Conservation (phyloP, 305 asterid genomes). For the Euphrasia arctica region DNA sequence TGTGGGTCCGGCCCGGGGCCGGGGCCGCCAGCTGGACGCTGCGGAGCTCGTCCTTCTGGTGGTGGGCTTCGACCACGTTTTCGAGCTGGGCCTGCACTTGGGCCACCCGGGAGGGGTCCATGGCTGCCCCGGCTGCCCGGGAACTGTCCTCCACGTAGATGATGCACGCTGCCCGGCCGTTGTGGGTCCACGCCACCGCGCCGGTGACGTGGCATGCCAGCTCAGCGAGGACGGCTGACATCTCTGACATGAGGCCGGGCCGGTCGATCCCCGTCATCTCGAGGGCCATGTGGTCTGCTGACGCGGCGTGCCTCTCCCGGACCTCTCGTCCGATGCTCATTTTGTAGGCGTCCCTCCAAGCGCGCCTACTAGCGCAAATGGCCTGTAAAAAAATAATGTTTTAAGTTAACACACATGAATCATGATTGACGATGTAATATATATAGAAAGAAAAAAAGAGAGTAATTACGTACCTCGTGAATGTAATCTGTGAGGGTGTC, state of each 20-base stretch:
- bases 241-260: conserved; percentile 88
- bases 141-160: conserved; percentile 52
- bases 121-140: conserved; percentile 31
- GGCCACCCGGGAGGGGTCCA: conserved; percentile 53
- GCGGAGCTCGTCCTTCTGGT: conserved; percentile 46
- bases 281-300: conserved; percentile 51
- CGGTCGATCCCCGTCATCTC: conserved; percentile 85
- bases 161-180: conserved; percentile 66
- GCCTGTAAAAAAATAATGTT: conserved; percentile 34
- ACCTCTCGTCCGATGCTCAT: conserved; percentile 26
- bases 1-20: conserved; percentile 50
- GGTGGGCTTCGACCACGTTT: conserved; percentile 80
- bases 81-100: conserved; percentile 68
- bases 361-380: conserved; percentile 51
- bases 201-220: conserved; percentile 72
- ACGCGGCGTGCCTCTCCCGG: conserved; percentile 34
- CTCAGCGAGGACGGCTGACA: conserved; percentile 70
- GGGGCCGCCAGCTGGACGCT: conserved; percentile 60
- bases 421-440: background rate
- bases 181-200: conserved; percentile 92
- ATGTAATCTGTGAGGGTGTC: conserved; percentile 52
- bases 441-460: background rate
- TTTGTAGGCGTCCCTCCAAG: conserved; percentile 26
- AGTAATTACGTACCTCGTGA: conserved; percentile 39
- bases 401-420: background rate